Conservation (phyloP, 129 eudicot genomes). For the Tanacetum coccineum region DNA sequence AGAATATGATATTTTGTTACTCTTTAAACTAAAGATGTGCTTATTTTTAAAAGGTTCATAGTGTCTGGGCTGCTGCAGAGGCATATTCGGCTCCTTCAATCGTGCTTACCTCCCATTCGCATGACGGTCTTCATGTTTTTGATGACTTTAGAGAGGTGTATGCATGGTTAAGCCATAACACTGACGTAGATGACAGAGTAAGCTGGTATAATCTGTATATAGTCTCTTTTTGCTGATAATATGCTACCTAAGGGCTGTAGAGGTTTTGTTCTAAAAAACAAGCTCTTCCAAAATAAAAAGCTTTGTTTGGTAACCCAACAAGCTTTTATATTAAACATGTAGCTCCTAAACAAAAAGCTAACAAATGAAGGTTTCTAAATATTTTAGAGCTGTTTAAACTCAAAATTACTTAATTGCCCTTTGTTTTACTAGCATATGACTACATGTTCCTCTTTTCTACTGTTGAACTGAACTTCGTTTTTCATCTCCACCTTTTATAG, state of each 20-base stretch:
- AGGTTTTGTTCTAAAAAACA: too few relatives aligned
- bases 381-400: too few relatives aligned
- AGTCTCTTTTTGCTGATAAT: conserved; percentile 1
- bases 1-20: neutral
- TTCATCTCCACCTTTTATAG: too few relatives aligned
- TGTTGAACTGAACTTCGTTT: too few relatives aligned
- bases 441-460: too few relatives aligned
- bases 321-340: too few relatives aligned
- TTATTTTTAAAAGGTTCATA: conserved; percentile 58
- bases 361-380: too few relatives aligned
- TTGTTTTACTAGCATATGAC: too few relatives aligned
- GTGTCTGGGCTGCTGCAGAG: conserved; percentile 99
- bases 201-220: conserved; percentile 26
- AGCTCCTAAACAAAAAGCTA: too few relatives aligned
- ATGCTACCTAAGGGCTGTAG: conserved; percentile 6
- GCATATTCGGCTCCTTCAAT: conserved; percentile 99
- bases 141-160: conserved; percentile 99
- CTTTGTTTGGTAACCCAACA: too few relatives aligned
- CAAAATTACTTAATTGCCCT: too few relatives aligned
- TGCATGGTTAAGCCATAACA: conserved; percentile 97
- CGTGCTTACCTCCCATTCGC: conserved; percentile 83
- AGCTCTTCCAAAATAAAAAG: too few relatives aligned
- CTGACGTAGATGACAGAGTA: conserved; percentile 97
- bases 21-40: conserved; percentile 5
- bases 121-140: conserved; percentile 92